These are phyloP conservation scores for Fusarium phyllophilum DNA, from an alignment of 2,329 filamentous ascomycete species.

Conservation along the genomic window DNA sequence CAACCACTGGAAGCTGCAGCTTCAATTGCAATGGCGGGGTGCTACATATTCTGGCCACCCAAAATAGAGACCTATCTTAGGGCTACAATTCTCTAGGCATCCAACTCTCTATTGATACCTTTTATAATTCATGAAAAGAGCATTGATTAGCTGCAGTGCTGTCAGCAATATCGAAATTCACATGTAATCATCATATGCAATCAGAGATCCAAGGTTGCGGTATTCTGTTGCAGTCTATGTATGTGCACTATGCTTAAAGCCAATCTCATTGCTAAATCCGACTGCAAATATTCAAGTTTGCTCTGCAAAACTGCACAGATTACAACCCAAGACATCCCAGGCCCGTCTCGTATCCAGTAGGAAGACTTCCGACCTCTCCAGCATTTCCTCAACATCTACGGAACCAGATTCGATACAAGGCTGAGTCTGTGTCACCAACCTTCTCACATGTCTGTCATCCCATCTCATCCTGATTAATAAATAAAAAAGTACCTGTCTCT, in stretches of 20 bases:
- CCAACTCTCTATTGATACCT: background rate
- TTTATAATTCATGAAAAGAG: background rate
- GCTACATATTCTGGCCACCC: background rate
- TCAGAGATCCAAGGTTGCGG: background rate
- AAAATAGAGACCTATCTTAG: background rate
- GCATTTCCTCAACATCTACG: background rate
- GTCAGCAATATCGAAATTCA: background rate
- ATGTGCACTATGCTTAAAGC: background rate
- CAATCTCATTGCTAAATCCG: background rate
- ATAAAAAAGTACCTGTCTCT: background rate
- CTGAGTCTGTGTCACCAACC: conserved; percentile 35
- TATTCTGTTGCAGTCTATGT: background rate
- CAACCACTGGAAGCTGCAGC: conserved; percentile 9
- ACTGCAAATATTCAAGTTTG: background rate
- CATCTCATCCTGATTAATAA: background rate
- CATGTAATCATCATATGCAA: background rate
- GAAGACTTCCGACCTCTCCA: conserved; percentile 29
- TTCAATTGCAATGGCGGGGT: conserved; percentile 25
- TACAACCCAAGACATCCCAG: background rate
- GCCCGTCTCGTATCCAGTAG: conserved; percentile 21
- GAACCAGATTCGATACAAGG: conserved; percentile 16
- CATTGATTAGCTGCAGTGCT: background rate
- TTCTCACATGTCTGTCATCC: conserved; percentile 3
- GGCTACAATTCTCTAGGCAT: background rate
- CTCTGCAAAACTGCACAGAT: background rate